Conservation (phyloP, 768 basidiomycete species). For the Russula sp. region DNA sequence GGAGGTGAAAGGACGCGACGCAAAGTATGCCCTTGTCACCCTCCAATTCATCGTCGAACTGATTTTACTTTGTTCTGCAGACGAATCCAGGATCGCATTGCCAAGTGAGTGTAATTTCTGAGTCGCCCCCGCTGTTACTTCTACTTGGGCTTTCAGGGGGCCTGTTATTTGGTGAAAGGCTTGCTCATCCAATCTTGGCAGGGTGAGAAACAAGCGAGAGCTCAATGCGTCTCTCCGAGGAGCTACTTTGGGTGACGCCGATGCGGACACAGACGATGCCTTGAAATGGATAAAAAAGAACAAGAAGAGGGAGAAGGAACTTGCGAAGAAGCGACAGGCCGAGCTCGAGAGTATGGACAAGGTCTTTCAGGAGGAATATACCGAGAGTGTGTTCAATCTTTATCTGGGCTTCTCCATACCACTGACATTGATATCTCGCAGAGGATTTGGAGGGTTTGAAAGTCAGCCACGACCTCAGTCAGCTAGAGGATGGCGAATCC, state of each 20-base stretch:
- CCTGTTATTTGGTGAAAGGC: conserved; percentile 41
- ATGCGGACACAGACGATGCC: conserved; percentile 72
- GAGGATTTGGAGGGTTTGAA: conserved; percentile 92
- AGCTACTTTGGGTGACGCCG: conserved; percentile 85
- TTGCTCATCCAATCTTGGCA: conserved; percentile 45
- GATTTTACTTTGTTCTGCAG: conserved; percentile 40
- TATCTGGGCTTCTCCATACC: background rate
- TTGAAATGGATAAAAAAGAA: conserved; percentile 87
- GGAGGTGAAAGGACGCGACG: conserved; percentile 66
- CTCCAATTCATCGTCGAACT: conserved; percentile 27
- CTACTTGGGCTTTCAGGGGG: conserved; percentile 38
- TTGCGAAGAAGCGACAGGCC: conserved; percentile 76
- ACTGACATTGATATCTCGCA: conserved; percentile 37
- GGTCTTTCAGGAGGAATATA: conserved; percentile 71
- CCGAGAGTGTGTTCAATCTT: conserved; percentile 66
- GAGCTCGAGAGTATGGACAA: conserved; percentile 86
- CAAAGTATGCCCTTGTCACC: conserved; percentile 54
- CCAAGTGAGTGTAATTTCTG: conserved; percentile 72
- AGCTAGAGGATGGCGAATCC: conserved; percentile 89
- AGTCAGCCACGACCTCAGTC: conserved; percentile 93
- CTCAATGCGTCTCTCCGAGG: conserved; percentile 91
- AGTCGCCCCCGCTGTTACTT: conserved; percentile 32
- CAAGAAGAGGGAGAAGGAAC: conserved; percentile 88
- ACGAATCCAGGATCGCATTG: conserved; percentile 69
- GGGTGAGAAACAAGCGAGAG: conserved; percentile 92